A percentile compares a stretch with the other conserved stretches of the same genome.
Evolutionary conservation across 495 filamentous ascomycete genomes (phyloP).

Genomic region (Neurospora discreta): DNA sequence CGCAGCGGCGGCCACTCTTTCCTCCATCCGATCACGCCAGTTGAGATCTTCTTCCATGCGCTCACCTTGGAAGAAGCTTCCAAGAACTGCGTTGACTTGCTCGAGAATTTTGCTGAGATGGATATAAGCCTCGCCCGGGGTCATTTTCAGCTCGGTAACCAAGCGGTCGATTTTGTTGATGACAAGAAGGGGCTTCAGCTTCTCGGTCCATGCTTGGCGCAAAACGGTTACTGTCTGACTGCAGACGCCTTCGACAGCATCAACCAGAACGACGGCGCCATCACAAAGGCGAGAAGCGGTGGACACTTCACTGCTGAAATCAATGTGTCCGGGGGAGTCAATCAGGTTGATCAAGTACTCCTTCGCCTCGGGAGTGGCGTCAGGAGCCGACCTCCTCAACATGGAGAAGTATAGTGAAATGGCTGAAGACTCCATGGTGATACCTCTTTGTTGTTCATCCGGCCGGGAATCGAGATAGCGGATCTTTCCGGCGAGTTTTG

Average conservation of each 20-base stretch:
- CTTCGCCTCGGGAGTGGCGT: slow-evolving; percentile 56
- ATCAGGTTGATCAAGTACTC: slow-evolving; percentile 98
- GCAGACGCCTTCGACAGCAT: slow-evolving; percentile 96
- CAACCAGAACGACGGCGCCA: slow-evolving; percentile 89
- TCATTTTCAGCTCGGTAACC: slow-evolving; percentile 88
- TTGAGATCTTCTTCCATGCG: slow-evolving; percentile 97
- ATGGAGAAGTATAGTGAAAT: slow-evolving; percentile 97
- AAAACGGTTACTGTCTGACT: slow-evolving; percentile 97
- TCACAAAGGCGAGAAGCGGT: slow-evolving; percentile 92
- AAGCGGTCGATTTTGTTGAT: slow-evolving; percentile 98
- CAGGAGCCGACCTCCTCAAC: slow-evolving; percentile 52
- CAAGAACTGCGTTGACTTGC: slow-evolving; percentile 94
- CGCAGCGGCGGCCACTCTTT: slow-evolving; percentile 53
- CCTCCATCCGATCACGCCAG: slow-evolving; percentile 90
- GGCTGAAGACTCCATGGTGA: slow-evolving; percentile 98
- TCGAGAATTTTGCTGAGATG: slow-evolving; percentile 86
- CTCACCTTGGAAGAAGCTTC: slow-evolving; percentile 95
- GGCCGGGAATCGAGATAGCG: slow-evolving; percentile 94
- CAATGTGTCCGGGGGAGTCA: slow-evolving; percentile 95
- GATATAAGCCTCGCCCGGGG: slow-evolving; percentile 73
- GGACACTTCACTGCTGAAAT: slow-evolving; percentile 97
- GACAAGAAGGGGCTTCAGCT: slow-evolving; percentile 84
- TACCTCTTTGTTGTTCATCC: slow-evolving; percentile 92
- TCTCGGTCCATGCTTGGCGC: slow-evolving; percentile 90
- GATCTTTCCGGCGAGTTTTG: slow-evolving; percentile 94